These are phyloP conservation scores for Spathaspora arborariae DNA, from an alignment of 805 yeast species.

Conservation along the genomic window DNA sequence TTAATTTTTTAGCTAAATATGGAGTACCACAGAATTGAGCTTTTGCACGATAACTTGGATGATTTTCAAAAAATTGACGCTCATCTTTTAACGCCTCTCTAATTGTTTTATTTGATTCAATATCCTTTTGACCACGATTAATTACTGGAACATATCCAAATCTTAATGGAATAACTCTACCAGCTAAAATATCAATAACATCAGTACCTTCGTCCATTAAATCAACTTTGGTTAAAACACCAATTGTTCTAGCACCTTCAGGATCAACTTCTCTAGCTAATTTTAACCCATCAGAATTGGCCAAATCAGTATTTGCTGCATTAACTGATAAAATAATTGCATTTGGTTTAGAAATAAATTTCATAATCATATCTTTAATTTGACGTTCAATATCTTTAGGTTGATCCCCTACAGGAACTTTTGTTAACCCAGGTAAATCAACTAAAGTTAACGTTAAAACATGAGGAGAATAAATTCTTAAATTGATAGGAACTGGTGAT, in stretches of 20 bases:
- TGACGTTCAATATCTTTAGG: slow-evolving; percentile 95
- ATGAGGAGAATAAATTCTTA: slow-evolving; percentile 90
- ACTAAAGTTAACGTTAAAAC: slow-evolving; percentile 91
- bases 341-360: slow-evolving; percentile 91
- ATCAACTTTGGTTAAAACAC: slow-evolving; percentile 94
- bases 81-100: slow-evolving; percentile 84
- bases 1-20: slow-evolving; percentile 86
- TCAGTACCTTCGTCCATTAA: slow-evolving; percentile 98
- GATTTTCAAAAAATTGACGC: slow-evolving; percentile 75
- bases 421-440: slow-evolving; percentile 95
- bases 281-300: slow-evolving; percentile 93
- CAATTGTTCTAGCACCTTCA: slow-evolving; percentile 91
- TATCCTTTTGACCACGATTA: slow-evolving; percentile 96
- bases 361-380: slow-evolving; percentile 88
- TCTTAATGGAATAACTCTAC: slow-evolving; percentile 91
- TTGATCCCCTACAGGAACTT: slow-evolving; percentile 98
- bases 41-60: slow-evolving; percentile 86
- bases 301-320: slow-evolving; percentile 94
- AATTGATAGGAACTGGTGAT: slow-evolving; percentile 86
- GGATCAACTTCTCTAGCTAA: slow-evolving; percentile 98
- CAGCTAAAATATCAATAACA: slow-evolving; percentile 91
- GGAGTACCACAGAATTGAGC: slow-evolving; percentile 99
- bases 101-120: slow-evolving; percentile 82
- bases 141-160: slow-evolving; percentile 97
- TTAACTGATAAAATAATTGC: slow-evolving; percentile 93